phyloP scores from a whole-genome alignment of 2,329 filamentous ascomycete species.

The Ambrosiella xylebori region DNA sequence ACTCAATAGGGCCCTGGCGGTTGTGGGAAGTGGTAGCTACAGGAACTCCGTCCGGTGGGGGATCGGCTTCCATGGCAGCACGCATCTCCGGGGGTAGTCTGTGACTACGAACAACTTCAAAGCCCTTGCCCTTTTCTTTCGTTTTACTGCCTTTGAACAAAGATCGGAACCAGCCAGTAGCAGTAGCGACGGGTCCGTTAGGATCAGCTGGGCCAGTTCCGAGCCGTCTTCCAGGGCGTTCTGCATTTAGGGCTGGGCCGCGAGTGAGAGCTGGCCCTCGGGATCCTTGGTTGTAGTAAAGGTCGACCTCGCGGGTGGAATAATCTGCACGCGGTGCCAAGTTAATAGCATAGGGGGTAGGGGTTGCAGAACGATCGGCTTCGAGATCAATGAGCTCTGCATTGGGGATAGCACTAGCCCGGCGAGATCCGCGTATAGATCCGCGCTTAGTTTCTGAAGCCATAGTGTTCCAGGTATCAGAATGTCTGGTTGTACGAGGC shows the following conservation, averaged over 20 bases:
- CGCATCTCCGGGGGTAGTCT: constrained; percentile 49
- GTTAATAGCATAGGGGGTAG: constrained; percentile 25
- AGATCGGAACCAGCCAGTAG: constrained; percentile 72
- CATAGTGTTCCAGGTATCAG: constrained; percentile 35
- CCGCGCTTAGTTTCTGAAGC: constrained; percentile 14
- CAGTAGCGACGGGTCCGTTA: constrained; percentile 75
- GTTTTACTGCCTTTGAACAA: constrained; percentile 60
- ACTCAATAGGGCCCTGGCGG: constrained; percentile 44
- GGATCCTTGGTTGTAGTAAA: constrained; percentile 57
- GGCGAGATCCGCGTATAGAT: constrained; percentile 21
- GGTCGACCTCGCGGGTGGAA: constrained; percentile 84
- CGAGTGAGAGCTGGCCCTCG: constrained; percentile 23
- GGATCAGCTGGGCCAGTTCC: constrained; percentile 92
- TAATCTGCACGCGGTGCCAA: constrained; percentile 54
- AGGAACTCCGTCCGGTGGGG: constrained; percentile 48
- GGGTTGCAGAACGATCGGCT: constrained; percentile 27
- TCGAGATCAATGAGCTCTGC: constrained; percentile 26
- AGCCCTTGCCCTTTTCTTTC: constrained; percentile 90
- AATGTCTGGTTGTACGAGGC: constrained; percentile 43
- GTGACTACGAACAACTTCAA: constrained; percentile 85
- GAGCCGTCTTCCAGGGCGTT: constrained; percentile 63
- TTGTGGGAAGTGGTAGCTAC: constrained; percentile 42
- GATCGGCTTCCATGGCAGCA: constrained; percentile 44
- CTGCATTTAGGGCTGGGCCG: constrained; percentile 70
- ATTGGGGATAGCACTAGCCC: constrained; percentile 22